These are phyloP conservation scores for Trichopus zeylanicus DNA, from an alignment of 116 monocot genomes.

Conservation along the genomic window DNA sequence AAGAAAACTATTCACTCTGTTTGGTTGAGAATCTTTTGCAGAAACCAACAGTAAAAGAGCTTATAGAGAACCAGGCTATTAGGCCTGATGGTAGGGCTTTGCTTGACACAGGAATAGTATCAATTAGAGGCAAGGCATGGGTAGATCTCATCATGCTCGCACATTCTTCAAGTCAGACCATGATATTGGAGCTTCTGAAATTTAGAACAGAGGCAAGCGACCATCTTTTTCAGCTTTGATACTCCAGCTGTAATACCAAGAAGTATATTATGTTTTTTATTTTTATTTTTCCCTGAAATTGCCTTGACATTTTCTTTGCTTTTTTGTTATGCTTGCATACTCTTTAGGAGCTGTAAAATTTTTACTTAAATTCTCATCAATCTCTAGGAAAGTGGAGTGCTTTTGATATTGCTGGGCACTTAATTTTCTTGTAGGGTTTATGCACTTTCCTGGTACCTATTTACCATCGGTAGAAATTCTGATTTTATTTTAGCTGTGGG, in stretches of 20 bases:
- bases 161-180: slow-evolving; percentile 39
- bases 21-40: slow-evolving; percentile 84
- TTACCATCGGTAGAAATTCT: no score
- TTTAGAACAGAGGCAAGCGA: slow-evolving; percentile 63
- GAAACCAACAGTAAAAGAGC: slow-evolving; percentile 68
- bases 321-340: no score
- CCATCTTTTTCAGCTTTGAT: slow-evolving; percentile 6
- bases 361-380: no score
- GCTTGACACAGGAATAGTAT: slow-evolving; percentile 93
- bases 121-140: slow-evolving; percentile 90
- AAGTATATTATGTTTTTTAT: not conserved
- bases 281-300: not conserved
- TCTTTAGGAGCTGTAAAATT: no score
- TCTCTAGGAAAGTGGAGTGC: no score
- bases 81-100: slow-evolving; percentile 76
- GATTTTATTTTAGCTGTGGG: no score
- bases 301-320: not conserved
- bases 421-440: no score
- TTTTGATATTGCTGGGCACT: no score
- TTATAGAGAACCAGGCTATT: slow-evolving; percentile 60
- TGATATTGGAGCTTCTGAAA: slow-evolving; percentile 56
- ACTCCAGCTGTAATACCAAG: not conserved
- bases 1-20: slow-evolving; percentile 44
- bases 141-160: slow-evolving; percentile 60
- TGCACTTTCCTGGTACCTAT: no score